These are phyloP conservation scores for Blastomyces gilchristii DNA, from an alignment of 2,329 filamentous ascomycete species.

Conservation along the genomic window DNA sequence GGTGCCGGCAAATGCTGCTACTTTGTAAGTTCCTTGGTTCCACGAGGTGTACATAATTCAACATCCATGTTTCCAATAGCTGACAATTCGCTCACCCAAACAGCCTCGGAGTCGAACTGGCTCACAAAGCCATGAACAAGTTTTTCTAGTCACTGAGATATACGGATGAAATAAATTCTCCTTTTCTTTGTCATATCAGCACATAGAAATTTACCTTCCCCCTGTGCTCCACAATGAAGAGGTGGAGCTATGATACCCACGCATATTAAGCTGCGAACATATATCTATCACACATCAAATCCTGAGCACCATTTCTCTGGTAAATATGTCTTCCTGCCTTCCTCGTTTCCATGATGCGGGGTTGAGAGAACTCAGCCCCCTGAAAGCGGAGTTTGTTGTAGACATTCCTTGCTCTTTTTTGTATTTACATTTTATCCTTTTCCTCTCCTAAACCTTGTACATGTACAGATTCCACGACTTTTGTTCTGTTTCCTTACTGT, in stretches of 20 bases:
- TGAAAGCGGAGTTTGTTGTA: not conserved
- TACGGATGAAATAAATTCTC: not conserved
- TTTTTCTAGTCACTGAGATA: conserved; percentile 28
- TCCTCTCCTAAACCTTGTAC: not conserved
- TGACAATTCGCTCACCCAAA: conserved; percentile 10
- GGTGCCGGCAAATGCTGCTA: conserved; percentile 92
- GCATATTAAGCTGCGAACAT: not conserved
- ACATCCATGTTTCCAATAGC: conserved; percentile 6
- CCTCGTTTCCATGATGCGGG: not conserved
- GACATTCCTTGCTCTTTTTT: not conserved
- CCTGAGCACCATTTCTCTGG: not conserved
- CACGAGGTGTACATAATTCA: not conserved
- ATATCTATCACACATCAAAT: not conserved
- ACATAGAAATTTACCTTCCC: not conserved
- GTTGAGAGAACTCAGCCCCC: not conserved
- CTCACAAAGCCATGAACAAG: conserved; percentile 42
- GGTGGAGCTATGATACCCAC: not conserved
- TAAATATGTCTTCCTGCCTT: too few relatives aligned
- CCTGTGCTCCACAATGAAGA: not conserved
- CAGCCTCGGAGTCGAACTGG: conserved; percentile 41
- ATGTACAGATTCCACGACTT: not conserved
- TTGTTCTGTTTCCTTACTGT: not conserved
- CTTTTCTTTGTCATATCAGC: not conserved
- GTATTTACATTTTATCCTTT: not conserved
- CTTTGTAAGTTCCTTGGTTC: conserved; percentile 49